Conservation (phyloP, 805 yeast genomes). For the Metschnikowia kofuensis region DNA sequence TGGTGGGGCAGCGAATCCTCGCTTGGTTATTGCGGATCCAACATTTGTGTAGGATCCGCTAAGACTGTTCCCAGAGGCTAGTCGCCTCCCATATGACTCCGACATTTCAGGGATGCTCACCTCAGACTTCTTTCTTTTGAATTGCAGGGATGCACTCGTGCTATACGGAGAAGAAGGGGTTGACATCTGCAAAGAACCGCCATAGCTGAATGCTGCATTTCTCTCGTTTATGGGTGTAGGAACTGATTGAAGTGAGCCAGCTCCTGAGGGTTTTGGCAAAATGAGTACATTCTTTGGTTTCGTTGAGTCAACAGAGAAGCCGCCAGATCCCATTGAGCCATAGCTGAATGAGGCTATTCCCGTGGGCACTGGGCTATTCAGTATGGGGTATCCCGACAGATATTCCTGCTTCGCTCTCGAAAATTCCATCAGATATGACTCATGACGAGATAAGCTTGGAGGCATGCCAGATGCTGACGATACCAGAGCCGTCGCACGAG, state of each 20-base stretch:
- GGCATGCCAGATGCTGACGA: slow-evolving; percentile 2
- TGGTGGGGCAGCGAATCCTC: slow-evolving; percentile 19
- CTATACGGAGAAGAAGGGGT: slow-evolving; percentile 18
- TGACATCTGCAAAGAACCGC: slow-evolving; percentile 5
- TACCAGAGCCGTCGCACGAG: slow-evolving; percentile 11
- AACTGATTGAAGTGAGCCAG: not conserved
- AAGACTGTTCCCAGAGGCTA: slow-evolving; percentile 16
- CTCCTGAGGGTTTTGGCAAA: slow-evolving; percentile 35
- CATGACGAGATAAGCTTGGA: slow-evolving; percentile 1
- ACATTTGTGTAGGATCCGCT: slow-evolving; percentile 11
- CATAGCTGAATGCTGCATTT: not conserved
- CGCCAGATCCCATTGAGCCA: slow-evolving; percentile 8
- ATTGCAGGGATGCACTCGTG: slow-evolving; percentile 26
- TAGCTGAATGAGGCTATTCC: slow-evolving; percentile 6
- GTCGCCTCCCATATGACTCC: slow-evolving; percentile 22
- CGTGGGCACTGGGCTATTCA: slow-evolving; percentile 7
- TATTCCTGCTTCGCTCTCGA: slow-evolving; percentile 4
- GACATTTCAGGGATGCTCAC: slow-evolving; percentile 23
- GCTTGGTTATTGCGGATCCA: slow-evolving; percentile 6
- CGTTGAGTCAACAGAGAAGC: slow-evolving; percentile 12
- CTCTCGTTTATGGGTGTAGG: slow-evolving; percentile 2
- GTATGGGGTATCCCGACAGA: slow-evolving; percentile 9
- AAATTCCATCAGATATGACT: slow-evolving; percentile 7
- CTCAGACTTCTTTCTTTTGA: slow-evolving; percentile 43
- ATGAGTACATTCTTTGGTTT: slow-evolving; percentile 39